These are phyloP conservation scores for Mrakia blollopis DNA, from an alignment of 768 basidiomycete genomes.

Conservation along the genomic window DNA sequence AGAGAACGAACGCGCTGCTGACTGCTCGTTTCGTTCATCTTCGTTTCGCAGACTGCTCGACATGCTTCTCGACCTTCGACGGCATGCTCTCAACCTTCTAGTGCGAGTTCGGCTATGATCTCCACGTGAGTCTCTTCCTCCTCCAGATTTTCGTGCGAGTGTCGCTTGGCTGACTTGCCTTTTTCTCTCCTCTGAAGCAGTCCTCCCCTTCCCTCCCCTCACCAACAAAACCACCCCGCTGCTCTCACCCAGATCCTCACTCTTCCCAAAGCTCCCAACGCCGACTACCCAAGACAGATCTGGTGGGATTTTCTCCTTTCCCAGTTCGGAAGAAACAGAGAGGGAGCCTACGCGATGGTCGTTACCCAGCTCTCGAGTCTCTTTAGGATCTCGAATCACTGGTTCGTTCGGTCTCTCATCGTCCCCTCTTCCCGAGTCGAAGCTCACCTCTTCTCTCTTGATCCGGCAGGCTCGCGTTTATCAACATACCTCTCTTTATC, in stretches of 20 bases:
- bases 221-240: not conserved
- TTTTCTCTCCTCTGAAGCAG: no score
- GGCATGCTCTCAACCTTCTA: no score
- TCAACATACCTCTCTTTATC: slow-evolving; percentile 17
- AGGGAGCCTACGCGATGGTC: not conserved
- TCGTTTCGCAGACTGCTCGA: no score
- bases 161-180: no score
- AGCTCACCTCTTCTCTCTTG: not conserved
- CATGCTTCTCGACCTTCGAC: no score
- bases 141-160: no score
- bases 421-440: no score
- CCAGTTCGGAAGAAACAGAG: slow-evolving; percentile 21
- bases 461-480: slow-evolving; percentile 7
- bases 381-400: slow-evolving; percentile 23
- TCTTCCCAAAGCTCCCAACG: slow-evolving; percentile 18
- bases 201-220: not conserved
- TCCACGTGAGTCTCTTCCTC: no score
- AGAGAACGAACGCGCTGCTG: no score
- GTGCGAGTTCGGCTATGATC: no score
- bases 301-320: slow-evolving; percentile 25
- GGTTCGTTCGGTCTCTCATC: not conserved
- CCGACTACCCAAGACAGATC: slow-evolving; percentile 25
- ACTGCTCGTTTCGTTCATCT: no score
- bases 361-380: slow-evolving; percentile 10
- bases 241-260: not conserved